Evolutionary conservation across 805 yeast genomes (phyloP).

Genomic region (Kluyveromyces starmeri): DNA sequence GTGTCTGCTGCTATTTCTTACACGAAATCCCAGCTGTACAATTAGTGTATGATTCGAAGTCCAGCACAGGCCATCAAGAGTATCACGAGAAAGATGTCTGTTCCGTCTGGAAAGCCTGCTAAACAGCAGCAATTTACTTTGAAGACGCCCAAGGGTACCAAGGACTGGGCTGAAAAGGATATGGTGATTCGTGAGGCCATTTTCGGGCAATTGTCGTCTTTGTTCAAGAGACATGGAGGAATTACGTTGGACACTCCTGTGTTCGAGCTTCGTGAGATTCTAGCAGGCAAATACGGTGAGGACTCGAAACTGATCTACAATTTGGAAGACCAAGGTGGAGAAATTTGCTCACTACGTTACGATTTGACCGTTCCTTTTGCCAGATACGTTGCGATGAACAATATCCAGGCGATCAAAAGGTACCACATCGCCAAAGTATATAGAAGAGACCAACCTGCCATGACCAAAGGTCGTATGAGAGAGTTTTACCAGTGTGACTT

Average conservation of each 20-base stretch:
- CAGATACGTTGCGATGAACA: conserved; percentile 93
- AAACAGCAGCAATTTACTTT: conserved; percentile 57
- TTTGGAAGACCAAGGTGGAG: conserved; percentile 98
- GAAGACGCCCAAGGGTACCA: conserved; percentile 95
- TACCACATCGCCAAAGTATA: conserved; percentile 97
- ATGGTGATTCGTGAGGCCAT: conserved; percentile 91
- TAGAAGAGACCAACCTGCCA: conserved; percentile 99
- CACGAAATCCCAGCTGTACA: no score
- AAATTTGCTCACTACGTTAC: conserved; percentile 86
- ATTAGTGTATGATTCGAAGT: conserved; percentile 3
- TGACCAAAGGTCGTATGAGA: conserved; percentile 99
- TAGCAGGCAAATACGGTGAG: conserved; percentile 97
- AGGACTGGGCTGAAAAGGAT: conserved; percentile 97
- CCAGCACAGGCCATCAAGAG: not conserved
- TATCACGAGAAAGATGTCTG: conserved; percentile 6
- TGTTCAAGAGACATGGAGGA: conserved; percentile 95
- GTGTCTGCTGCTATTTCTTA: no score
- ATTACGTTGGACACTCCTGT: conserved; percentile 98
- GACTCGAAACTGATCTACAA: conserved; percentile 95
- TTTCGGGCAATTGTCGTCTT: conserved; percentile 57
- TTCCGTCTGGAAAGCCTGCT: conserved; percentile 5
- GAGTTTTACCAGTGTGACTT: conserved; percentile 99
- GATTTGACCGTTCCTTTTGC: conserved; percentile 99
- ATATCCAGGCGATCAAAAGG: conserved; percentile 80
- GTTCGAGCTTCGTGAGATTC: conserved; percentile 88